A percentile compares a stretch with the other conserved stretches of the same genome.
These are phyloP conservation scores for Pterocarpus santalinus DNA, from an alignment of 306 rosid genomes.

Conservation along the genomic window DNA sequence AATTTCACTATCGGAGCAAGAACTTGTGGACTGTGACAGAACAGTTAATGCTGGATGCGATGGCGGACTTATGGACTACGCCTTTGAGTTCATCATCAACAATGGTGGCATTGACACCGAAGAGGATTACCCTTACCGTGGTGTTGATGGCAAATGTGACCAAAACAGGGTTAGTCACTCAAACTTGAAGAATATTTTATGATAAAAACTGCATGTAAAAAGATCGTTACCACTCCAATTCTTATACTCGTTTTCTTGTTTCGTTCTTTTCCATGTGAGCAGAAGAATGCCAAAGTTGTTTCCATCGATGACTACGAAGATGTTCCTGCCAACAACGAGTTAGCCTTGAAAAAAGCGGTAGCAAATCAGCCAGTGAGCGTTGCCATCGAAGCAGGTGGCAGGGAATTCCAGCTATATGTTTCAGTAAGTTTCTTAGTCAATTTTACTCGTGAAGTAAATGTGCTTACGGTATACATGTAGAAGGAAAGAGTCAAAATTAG, in stretches of 20 bases:
- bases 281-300: conserved; percentile 82
- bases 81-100: conserved; percentile 75
- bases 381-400: conserved; percentile 91
- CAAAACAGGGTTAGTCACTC: conserved; percentile 59
- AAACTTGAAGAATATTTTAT: background rate
- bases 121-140: conserved; percentile 80
- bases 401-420: conserved; percentile 77
- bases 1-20: conserved; percentile 85
- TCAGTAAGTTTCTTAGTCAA: conserved; percentile 60
- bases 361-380: conserved; percentile 83
- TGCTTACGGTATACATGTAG: background rate
- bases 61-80: conserved; percentile 88
- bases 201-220: background rate
- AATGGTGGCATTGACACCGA: conserved; percentile 90
- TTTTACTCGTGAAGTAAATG: background rate
- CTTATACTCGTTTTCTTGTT: background rate
- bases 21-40: conserved; percentile 84
- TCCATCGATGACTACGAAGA: conserved; percentile 74
- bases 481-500: background rate
- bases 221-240: background rate
- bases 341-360: conserved; percentile 74
- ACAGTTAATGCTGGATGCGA: conserved; percentile 77
- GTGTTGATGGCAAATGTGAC: conserved; percentile 68
- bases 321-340: conserved; percentile 69
- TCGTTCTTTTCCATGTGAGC: conserved; percentile 4